A percentile compares a stretch with the other conserved stretches of the same genome.
Evolutionary conservation across 2,329 filamentous ascomycete species (phyloP).

Genomic region (Aspergillus sergii): DNA sequence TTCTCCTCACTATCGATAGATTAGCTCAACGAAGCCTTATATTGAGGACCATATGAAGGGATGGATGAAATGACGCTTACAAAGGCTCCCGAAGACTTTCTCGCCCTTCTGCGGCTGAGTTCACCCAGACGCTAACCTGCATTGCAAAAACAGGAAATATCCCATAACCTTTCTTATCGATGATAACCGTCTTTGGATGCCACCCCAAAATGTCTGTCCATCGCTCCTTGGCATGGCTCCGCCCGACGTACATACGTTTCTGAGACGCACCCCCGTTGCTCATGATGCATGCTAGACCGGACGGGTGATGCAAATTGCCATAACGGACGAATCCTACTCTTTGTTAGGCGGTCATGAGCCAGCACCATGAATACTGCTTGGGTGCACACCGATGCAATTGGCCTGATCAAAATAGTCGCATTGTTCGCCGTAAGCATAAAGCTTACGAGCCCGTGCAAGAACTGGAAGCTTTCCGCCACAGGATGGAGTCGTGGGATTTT

Average conservation of each 20-base stretch:
- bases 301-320: constrained; percentile 53
- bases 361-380: not conserved
- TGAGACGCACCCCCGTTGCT: constrained; percentile 53
- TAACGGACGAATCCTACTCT: constrained; percentile 52
- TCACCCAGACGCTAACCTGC: constrained; percentile 66
- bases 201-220: constrained; percentile 67
- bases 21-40: not conserved
- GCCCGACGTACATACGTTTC: constrained; percentile 66
- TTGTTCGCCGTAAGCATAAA: constrained; percentile 69
- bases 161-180: constrained; percentile 63
- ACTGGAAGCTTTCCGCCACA: constrained; percentile 59
- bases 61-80: constrained; percentile 32
- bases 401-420: constrained; percentile 64
- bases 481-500: constrained; percentile 55
- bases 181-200: constrained; percentile 57
- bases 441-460: constrained; percentile 63
- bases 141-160: constrained; percentile 57
- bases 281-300: constrained; percentile 60
- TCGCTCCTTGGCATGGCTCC: constrained; percentile 58
- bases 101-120: constrained; percentile 56
- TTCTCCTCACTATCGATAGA: not conserved
- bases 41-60: not conserved
- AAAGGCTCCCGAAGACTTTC: constrained; percentile 46
- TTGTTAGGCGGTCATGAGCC: constrained; percentile 1
- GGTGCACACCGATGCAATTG: constrained; percentile 58